Conservation (phyloP, 2,329 filamentous ascomycete genomes). For the Xylaria hypoxylon region DNA sequence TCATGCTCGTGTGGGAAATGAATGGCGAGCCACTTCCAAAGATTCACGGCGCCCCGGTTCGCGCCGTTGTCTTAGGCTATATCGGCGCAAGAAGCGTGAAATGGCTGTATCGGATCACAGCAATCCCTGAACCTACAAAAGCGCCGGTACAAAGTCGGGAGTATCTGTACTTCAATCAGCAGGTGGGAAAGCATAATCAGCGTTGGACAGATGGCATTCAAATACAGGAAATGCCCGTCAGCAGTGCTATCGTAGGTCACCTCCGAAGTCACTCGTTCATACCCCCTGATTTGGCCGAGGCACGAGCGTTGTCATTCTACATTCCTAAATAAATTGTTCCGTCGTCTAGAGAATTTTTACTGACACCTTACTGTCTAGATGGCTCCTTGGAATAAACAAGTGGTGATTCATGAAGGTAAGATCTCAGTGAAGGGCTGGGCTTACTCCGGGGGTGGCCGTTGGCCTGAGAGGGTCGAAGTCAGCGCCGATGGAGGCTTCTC, state of each 20-base stretch:
- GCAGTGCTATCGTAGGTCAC: slow-evolving; percentile 44
- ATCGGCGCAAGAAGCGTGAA: slow-evolving; percentile 75
- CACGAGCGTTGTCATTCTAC: too few species aligned
- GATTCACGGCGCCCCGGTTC: slow-evolving; percentile 74
- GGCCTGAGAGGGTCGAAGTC: slow-evolving; percentile 73
- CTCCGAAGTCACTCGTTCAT: neutral
- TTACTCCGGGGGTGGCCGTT: slow-evolving; percentile 68
- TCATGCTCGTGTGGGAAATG: slow-evolving; percentile 78
- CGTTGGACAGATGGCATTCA: slow-evolving; percentile 69
- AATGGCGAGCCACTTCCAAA: slow-evolving; percentile 72
- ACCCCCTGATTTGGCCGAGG: neutral
- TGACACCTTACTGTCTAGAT: slow-evolving; percentile 53
- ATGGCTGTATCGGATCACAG: slow-evolving; percentile 72
- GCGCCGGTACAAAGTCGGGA: slow-evolving; percentile 74
- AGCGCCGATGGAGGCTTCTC: slow-evolving; percentile 71
- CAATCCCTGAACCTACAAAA: slow-evolving; percentile 64
- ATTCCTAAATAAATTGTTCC: neutral
- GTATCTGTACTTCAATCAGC: slow-evolving; percentile 76
- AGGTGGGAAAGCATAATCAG: slow-evolving; percentile 75
- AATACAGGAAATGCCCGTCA: slow-evolving; percentile 79
- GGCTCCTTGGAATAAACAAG: slow-evolving; percentile 70
- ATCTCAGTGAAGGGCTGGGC: slow-evolving; percentile 70
- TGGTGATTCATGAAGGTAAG: slow-evolving; percentile 69
- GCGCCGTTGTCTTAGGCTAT: slow-evolving; percentile 72
- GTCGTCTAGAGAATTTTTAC: neutral